phyloP scores from a whole-genome alignment of 192 early-diverging fungal species.

The Coemansia sp. region DNA sequence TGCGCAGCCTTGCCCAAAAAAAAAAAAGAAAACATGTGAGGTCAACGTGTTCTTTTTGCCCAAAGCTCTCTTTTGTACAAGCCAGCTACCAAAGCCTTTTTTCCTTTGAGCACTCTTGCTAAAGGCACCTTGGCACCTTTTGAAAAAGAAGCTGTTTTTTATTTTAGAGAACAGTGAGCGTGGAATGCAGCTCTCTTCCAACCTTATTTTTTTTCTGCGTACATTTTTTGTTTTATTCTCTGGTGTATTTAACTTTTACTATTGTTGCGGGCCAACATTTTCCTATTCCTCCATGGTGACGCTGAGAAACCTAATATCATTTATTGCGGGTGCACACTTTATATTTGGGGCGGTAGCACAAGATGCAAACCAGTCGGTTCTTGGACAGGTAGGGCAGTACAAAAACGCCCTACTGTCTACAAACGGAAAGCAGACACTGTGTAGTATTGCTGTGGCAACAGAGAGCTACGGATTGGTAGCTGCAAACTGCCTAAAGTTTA shows the following conservation, averaged over 20 bases:
- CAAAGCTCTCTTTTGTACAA: not conserved
- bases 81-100: not conserved
- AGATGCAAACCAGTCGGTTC: not conserved
- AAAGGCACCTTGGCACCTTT: not conserved
- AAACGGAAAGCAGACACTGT: slow-evolving; percentile 9
- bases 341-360: not conserved
- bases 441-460: slow-evolving; percentile 12
- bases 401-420: slow-evolving; percentile 14
- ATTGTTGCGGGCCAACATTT: slow-evolving; percentile 4
- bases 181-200: not conserved
- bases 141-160: not conserved
- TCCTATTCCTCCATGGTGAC: not conserved
- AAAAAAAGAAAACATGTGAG: not conserved
- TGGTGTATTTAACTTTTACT: not conserved
- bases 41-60: not conserved
- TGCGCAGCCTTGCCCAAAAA: not conserved
- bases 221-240: not conserved
- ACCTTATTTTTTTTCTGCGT: not conserved
- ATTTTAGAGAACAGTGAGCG: not conserved
- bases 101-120: not conserved
- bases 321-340: not conserved
- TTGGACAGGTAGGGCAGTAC: not conserved
- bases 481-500: slow-evolving; percentile 12
- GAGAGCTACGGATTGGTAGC: slow-evolving; percentile 5
- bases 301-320: not conserved